phyloP scores from a whole-genome alignment of 306 rosid genomes.

The Betula pendula region DNA sequence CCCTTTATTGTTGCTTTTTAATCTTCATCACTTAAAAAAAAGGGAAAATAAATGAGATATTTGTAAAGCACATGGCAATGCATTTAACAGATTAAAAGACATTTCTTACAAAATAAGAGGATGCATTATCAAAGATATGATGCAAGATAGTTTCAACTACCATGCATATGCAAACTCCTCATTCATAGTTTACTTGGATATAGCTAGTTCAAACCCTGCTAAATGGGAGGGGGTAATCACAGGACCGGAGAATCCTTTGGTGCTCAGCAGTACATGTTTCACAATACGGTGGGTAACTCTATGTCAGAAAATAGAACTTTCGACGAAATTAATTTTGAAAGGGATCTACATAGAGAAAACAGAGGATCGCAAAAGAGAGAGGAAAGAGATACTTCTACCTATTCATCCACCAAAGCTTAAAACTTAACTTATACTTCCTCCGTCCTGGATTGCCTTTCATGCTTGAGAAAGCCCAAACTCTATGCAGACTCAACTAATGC shows the following conservation, averaged over 20 bases:
- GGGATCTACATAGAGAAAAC: neutral
- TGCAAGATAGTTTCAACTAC: neutral
- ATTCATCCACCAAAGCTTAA: neutral
- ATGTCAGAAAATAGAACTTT: neutral
- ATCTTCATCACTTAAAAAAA: neutral
- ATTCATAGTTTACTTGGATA: neutral
- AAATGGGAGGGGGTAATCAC: neutral
- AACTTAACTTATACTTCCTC: neutral
- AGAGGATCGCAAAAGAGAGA: neutral
- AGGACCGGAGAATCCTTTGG: neutral
- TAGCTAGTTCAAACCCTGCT: neutral
- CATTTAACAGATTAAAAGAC: neutral
- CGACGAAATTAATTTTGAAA: neutral
- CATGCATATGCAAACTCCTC: neutral
- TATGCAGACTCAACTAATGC: neutral
- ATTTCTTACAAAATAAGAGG: neutral
- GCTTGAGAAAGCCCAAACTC: neutral
- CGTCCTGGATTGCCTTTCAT: neutral
- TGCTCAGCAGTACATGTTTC: neutral
- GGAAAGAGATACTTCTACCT: neutral
- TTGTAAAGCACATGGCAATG: neutral
- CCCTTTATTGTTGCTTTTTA: neutral
- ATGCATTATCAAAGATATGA: neutral
- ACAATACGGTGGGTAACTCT: neutral
- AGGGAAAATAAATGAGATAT: too few relatives aligned